These are phyloP conservation scores for Pyricularia pennisetigena DNA, from an alignment of 2,329 filamentous ascomycete genomes.

Conservation along the genomic window DNA sequence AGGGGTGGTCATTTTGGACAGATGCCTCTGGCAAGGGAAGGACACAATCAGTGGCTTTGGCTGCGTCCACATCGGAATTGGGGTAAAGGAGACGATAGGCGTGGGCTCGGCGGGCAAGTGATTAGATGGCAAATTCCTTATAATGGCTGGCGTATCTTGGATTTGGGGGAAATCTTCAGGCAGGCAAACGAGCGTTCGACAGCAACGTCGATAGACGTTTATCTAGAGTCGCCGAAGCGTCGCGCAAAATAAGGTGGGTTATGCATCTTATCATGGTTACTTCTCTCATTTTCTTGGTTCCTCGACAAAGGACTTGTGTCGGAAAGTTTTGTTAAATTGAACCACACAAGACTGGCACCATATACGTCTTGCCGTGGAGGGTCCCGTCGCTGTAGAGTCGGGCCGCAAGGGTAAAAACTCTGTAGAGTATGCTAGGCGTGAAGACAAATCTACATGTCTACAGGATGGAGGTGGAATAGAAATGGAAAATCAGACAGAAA, in stretches of 20 bases:
- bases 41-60: neutral
- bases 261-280: neutral
- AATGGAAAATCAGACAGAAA: neutral
- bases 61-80: neutral
- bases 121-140: neutral
- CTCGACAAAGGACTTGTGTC: neutral
- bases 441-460: neutral
- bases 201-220: neutral
- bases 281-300: too few species aligned
- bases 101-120: neutral
- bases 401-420: too few species aligned
- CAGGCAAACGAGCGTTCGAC: neutral
- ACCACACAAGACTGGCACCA: neutral
- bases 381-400: too few species aligned
- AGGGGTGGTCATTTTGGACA: neutral
- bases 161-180: neutral
- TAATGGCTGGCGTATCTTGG: neutral
- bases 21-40: neutral
- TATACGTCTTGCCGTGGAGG: neutral
- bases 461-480: too few species aligned
- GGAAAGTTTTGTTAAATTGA: neutral
- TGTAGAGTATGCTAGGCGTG: too few species aligned
- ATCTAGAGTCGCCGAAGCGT: neutral
- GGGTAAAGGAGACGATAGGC: neutral
- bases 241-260: neutral